Base-by-base conservation (phyloP, 2,329 filamentous ascomycete species). In the Aspergillus sp. region DNA sequence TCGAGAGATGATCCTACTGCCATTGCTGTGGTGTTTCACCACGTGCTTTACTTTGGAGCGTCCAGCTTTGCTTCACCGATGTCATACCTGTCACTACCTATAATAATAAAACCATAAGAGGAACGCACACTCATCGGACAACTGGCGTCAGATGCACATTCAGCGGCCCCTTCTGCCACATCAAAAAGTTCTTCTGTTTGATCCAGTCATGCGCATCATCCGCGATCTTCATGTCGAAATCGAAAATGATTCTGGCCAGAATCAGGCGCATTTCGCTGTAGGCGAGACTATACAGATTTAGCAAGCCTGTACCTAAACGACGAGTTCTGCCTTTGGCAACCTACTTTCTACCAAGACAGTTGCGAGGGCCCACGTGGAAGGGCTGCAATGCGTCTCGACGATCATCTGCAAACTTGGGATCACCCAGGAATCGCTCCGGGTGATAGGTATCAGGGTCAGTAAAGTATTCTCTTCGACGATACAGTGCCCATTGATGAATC, bases 251-350 rank as follows among this genome's bases (percentile, higher is more conserved):
- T 2, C 72, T 72, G 0, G 76, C 73, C 5, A 82, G 60, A 34
- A 81, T 76, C 4, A 80, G 61, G 4, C 79, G 70, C 71, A 81
- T 78, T 59, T 82, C 78, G 17, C 75, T 68, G 46, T 78, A 79
- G 3, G 78, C 78, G 34, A 82, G 66, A 52, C 76, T 80, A 42
- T 25, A 54, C 17, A 14, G 14, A 3, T 16, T 19, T 1, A 23
- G 7, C 1, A 29, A 19, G 16, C 10, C 21, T 14, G 5, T 3
- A 42, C 14, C 7, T 10, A 42, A 17, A 13, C 16, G 16, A 42
- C 1, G 1, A 14, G 2, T 10, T 23, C 40, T 7, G 3, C 9
- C 6, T 9, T 2, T 7, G 5, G 7, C 14, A 13, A 67, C 76
- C 64, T 64, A 78, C 76, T 80, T 80, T 54, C 70, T 70, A 2